These are phyloP conservation scores for Tetracladium setigerum DNA, from an alignment of 495 filamentous ascomycete genomes.

Conservation along the genomic window DNA sequence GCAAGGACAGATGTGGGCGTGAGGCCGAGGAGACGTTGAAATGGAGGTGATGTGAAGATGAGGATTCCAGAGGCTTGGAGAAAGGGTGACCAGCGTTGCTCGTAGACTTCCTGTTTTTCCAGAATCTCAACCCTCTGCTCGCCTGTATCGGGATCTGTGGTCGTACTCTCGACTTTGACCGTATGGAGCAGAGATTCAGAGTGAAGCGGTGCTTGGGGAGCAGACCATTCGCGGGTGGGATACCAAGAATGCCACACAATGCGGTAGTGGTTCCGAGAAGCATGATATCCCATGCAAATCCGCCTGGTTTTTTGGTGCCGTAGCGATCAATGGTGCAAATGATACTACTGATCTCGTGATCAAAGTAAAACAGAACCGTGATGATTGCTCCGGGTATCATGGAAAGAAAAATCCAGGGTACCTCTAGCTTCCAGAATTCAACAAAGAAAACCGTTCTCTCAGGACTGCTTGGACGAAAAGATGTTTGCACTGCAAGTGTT, in stretches of 20 bases:
- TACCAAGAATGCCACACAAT: conserved; percentile 60
- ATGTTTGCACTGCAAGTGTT: conserved; percentile 49
- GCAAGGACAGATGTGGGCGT: conserved; percentile 64
- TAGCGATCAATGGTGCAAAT: conserved; percentile 64
- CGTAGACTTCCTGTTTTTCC: conserved; percentile 42
- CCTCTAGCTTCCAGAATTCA: conserved; percentile 56
- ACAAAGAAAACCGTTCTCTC: conserved; percentile 54
- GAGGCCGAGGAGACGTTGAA: conserved; percentile 61
- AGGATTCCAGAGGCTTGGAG: conserved; percentile 56
- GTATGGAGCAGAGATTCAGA: conserved; percentile 58
- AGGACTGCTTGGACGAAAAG: conserved; percentile 52
- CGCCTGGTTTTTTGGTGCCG: conserved; percentile 56
- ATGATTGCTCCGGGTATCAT: conserved; percentile 61
- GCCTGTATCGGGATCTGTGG: conserved; percentile 27
- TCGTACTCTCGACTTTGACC: conserved; percentile 33
- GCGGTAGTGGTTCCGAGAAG: conserved; percentile 63
- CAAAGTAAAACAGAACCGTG: conserved; percentile 66
- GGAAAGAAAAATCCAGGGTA: conserved; percentile 55
- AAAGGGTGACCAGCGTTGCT: conserved; percentile 63
- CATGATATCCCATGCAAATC: conserved; percentile 64
- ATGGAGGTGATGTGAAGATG: conserved; percentile 54
- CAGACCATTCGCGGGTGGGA: conserved; percentile 63
- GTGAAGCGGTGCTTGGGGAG: conserved; percentile 65
- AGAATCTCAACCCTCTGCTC: conserved; percentile 32
- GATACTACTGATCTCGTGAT: conserved; percentile 70